Evolutionary conservation across 75 land plant species (phyloP), one percentile per base, ranked within the genome.

Genomic region (Cryptomeria japonica): DNA sequence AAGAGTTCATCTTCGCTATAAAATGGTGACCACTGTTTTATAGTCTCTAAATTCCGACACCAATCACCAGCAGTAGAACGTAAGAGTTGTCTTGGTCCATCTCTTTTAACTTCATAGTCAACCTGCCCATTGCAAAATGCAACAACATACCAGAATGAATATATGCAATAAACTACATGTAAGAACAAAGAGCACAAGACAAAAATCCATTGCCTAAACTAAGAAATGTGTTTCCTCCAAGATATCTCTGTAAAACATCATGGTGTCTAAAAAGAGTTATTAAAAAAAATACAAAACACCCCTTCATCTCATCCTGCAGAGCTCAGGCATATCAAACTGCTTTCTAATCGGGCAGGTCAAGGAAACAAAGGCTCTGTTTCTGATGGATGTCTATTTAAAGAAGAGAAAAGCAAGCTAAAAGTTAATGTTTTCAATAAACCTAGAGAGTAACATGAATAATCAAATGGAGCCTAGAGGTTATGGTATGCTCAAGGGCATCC

Each of bases 1-100:
- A 94, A 89, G 56, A 95, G 95, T 47, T 94, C 94, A 5, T 51
- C 85, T 90, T 95, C 95, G 90, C 83, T 90, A 28, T 84, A 47
- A 90, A 87, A 95, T 25, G 96, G 96, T 83, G 95, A 94, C 96
- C 96, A 95, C 34, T 93, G 91, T 28, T 93, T 56, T 19, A 95
- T 90, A 44, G 93, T 93, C 70, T 94, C 95, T 34, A 94, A 56
- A 86, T 94, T 95, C 56, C 11, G 89, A 36, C 89, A 49, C 96
- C 95, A 95, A 86, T 95, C 95, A 90, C 11, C 9, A 2, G 25
- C 44, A 64, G 90, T 88, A 47, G 91, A 86, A 28, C 92, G 88
- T 6, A 82, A 49, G n/a, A 93, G 86, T 55, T 90, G 91, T 2
- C 83, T 86, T 92, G 93, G 93, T 34, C 75, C 85, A 16, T 70